Evolutionary conservation across 2,329 filamentous ascomycete genomes (phyloP), one percentile per base, ranked within the genome.

Genomic region (Fusarium sambucinum): DNA sequence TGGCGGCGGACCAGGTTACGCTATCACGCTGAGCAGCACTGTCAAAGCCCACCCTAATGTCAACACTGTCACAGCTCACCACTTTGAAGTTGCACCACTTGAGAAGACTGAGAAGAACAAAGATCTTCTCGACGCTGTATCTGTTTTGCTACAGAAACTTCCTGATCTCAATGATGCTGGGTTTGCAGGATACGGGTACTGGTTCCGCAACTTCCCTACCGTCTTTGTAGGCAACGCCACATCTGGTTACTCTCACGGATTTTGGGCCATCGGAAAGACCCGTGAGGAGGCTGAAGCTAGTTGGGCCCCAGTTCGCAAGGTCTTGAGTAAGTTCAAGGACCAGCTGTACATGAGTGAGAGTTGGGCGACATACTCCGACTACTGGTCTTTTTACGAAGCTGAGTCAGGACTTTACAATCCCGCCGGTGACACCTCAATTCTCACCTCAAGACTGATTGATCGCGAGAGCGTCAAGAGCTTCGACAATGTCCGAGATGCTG

Each of bases 111-210:
- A 54, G 27, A 68, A 66, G 4, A 68, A 68, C 1, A 42, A 29
- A 7, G 32, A 69, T 11, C 44, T 68, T 4, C 52, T 68, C 0
- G 66, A 68, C 2, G 66, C 66, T 2, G 55, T 68, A 0, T 29
- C 66, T 8, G 14, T 51, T 11, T 13, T 68, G 0, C 9, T 68
- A 0, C 60, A 68, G 4, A 27, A 37, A 27, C 52, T 68, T 16
- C 66, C 65, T 2, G 65, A 66, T 5, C 66, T 68, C 12, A 68
- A 68, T 14, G 60, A 68, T 10, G 66, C 66, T n/a, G 66, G 66
- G 5, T 68, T 66, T 9, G 30, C 66, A 5, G 66, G 66, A 3
- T 68, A 68, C 2, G 60, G 66, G 1, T 68, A 53, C 30, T 68
- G 66, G 66, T 69, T 69, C 35, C 55, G 66, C 13, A 69, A 68